A percentile compares a stretch with the other conserved stretches of the same genome.
Evolutionary conservation across 2,329 filamentous ascomycete genomes (phyloP).

Genomic region (Trichoderma atroviride): DNA sequence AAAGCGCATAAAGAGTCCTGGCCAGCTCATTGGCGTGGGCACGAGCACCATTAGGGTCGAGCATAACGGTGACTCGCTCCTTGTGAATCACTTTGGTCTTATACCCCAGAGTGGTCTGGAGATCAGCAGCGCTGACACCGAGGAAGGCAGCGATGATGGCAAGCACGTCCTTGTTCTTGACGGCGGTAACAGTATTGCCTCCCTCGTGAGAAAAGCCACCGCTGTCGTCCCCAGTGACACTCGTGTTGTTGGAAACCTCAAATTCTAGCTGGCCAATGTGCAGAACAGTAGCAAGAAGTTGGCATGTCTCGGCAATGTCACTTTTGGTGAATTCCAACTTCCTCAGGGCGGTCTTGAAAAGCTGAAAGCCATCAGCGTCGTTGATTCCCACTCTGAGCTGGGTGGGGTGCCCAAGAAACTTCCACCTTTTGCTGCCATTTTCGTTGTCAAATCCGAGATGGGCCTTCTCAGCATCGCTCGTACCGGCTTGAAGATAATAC

Average conservation of each 20-base stretch:
- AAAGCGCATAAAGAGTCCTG: conserved; percentile 86
- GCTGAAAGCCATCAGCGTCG: conserved; percentile 90
- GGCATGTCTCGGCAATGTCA: conserved; percentile 96
- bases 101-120: conserved; percentile 89
- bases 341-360: conserved; percentile 93
- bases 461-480: conserved; percentile 83
- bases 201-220: conserved; percentile 97
- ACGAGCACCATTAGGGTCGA: conserved; percentile 87
- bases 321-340: conserved; percentile 92
- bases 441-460: conserved; percentile 69
- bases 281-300: conserved; percentile 90
- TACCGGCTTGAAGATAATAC: conserved; percentile 93
- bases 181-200: conserved; percentile 78
- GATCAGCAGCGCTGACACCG: conserved; percentile 75
- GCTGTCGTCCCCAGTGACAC: conserved; percentile 81
- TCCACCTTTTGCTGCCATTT: conserved; percentile 80
- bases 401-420: conserved; percentile 92
- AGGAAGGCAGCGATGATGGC: conserved; percentile 90
- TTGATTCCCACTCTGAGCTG: conserved; percentile 98
- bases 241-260: conserved; percentile 76
- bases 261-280: conserved; percentile 98
- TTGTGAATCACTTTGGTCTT: conserved; percentile 96
- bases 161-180: conserved; percentile 91
- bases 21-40: conserved; percentile 93
- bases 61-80: conserved; percentile 97